Percentiles rank a stretch among this genome's conserved stretches.
These are phyloP conservation scores for Rhynchospora breviuscula DNA, from an alignment of 176 grass and related monocot genomes.

Conservation along the genomic window DNA sequence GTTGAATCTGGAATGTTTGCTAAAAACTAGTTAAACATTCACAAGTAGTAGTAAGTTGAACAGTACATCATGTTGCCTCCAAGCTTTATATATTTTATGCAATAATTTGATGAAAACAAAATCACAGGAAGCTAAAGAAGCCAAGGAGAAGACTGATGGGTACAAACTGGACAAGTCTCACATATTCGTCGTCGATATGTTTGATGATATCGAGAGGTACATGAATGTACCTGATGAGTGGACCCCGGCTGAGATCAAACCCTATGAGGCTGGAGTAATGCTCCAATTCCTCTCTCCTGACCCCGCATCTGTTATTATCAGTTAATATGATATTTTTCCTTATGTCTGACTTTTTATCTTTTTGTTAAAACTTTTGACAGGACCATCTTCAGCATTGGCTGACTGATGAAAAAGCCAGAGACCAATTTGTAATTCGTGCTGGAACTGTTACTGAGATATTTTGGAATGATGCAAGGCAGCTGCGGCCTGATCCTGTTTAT, in stretches of 20 bases:
- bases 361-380: constrained; percentile 27
- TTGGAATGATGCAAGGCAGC: constrained; percentile 85
- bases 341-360: background rate
- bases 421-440: constrained; percentile 93
- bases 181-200: constrained; percentile 80
- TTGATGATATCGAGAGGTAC: constrained; percentile 92
- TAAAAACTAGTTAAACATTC: background rate
- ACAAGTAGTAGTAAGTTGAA: background rate
- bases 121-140: constrained; percentile 78
- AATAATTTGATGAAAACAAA: background rate
- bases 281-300: background rate
- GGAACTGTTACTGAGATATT: constrained; percentile 81
- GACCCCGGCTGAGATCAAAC: constrained; percentile 87
- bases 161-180: constrained; percentile 92
- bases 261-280: constrained; percentile 76
- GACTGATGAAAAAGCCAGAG: constrained; percentile 80
- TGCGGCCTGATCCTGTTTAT: constrained; percentile 74
- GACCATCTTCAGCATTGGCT: constrained; percentile 92
- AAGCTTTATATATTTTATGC: background rate
- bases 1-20: background rate
- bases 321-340: background rate
- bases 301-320: background rate
- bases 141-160: constrained; percentile 87
- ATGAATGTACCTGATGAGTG: constrained; percentile 91
- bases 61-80: background rate